Conservation (phyloP, 768 basidiomycete species). For the Cantharellus cinnabarinus region DNA sequence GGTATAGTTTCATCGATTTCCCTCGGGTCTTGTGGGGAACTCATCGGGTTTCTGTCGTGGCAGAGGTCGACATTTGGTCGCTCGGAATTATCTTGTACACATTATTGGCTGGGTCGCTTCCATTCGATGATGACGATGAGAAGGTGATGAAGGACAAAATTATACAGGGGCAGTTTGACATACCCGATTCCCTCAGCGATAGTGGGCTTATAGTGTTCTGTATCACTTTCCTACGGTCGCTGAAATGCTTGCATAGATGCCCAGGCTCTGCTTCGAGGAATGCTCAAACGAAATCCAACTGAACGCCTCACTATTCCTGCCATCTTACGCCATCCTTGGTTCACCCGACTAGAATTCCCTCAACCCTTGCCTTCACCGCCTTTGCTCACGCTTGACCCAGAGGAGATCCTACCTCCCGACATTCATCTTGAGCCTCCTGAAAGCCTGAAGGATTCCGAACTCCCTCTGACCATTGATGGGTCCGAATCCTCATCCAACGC, state of each 20-base stretch:
- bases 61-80: slow-evolving; percentile 94
- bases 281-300: slow-evolving; percentile 57
- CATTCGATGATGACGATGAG: slow-evolving; percentile 84
- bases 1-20: slow-evolving; percentile 23
- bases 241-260: slow-evolving; percentile 33
- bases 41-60: slow-evolving; percentile 3
- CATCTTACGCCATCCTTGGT: slow-evolving; percentile 79
- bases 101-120: slow-evolving; percentile 71
- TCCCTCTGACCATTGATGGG: too few relatives aligned
- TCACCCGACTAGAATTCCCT: slow-evolving; percentile 19
- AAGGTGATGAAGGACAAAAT: slow-evolving; percentile 65
- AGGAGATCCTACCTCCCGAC: too few relatives aligned
- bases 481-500: too few relatives aligned
- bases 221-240: neutral
- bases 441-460: too few relatives aligned
- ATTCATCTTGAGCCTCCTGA: too few relatives aligned
- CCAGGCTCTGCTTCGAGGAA: slow-evolving; percentile 58
- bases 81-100: slow-evolving; percentile 82
- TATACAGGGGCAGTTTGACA: slow-evolving; percentile 69
- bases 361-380: neutral
- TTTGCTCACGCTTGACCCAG: neutral
- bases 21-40: neutral
- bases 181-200: slow-evolving; percentile 77
- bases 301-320: slow-evolving; percentile 64
- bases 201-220: slow-evolving; percentile 26